These are phyloP conservation scores for Periconia sp. DNA, from an alignment of 2,329 filamentous ascomycete genomes.

Conservation along the genomic window DNA sequence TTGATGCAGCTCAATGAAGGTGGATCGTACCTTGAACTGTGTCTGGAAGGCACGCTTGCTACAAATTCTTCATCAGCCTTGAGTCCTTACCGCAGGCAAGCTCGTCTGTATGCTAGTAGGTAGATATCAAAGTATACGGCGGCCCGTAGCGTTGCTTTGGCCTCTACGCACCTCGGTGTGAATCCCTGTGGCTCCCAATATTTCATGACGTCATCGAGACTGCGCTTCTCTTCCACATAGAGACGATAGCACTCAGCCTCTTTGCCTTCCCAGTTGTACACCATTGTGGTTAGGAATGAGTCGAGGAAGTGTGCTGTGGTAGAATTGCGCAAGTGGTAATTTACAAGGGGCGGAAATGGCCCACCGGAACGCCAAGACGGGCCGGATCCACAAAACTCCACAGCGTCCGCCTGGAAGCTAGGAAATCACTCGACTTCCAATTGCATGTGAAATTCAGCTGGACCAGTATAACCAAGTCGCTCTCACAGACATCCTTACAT, in stretches of 20 bases:
- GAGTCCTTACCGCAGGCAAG: background rate
- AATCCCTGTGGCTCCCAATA: slow-evolving; percentile 69
- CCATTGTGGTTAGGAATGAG: slow-evolving; percentile 20
- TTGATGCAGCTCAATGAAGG: background rate
- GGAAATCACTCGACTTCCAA: no score
- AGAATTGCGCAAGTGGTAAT: slow-evolving; percentile 26
- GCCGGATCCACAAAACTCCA: no score
- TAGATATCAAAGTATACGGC: slow-evolving; percentile 26
- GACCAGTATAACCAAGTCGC: no score
- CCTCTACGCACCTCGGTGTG: slow-evolving; percentile 66
- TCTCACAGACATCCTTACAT: no score
- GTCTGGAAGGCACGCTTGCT: slow-evolving; percentile 79
- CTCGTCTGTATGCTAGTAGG: background rate
- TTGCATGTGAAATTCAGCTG: no score
- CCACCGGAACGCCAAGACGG: slow-evolving; percentile 28
- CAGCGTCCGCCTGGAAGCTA: no score
- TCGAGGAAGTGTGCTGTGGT: no score
- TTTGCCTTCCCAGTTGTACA: slow-evolving; percentile 72
- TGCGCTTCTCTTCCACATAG: slow-evolving; percentile 77
- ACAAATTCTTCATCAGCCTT: slow-evolving; percentile 15
- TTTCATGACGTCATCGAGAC: slow-evolving; percentile 75
- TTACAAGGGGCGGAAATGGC: slow-evolving; percentile 15
- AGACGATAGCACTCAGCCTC: slow-evolving; percentile 70
- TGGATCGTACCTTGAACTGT: slow-evolving; percentile 64
- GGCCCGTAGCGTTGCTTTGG: slow-evolving; percentile 21